Base-by-base conservation (phyloP, 2,329 filamentous ascomycete genomes). In the Microcyclospora pomicola region DNA sequence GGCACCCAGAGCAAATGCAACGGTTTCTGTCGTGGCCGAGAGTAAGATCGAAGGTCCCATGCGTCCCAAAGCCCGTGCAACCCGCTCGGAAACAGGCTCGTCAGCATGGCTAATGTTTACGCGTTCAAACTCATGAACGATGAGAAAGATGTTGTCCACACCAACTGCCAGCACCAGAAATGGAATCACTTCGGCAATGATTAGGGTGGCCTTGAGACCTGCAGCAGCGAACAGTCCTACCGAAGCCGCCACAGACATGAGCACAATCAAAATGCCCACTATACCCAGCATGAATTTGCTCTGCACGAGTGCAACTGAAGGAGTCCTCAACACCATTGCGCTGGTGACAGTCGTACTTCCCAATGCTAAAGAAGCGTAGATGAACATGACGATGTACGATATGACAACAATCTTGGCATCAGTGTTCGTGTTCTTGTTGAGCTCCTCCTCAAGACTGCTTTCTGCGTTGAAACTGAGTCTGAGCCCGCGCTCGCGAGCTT, bases 371-470 rank as follows among this genome's bases (percentile, higher is more conserved):
- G 88, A 96, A 3, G 87, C 91, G 55, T 98, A 98, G 44, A 98
- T 64, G 61, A 98, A 98, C 91, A 98, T 98, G 65, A 95, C 84
- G 46, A 96, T 72, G 63, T 98, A 98, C 68, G 88, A 96, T 61
- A 98, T 80, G 38, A 88, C 76, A 15, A 98, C 77, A 52, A 98
- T 98, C 59, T 88, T 95, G 33, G 88, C 92, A 59, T 98, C 91
- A 0, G 91, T 96, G 60, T 98, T 98, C 35, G 86, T 95, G 29
- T 86, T 93, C 63, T 96, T 94, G 67, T 95, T 98, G 41, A 98
- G 70, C 56, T 98, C 91, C 56, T 95, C 74, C 58, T 96, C 88
- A 43, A 98, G 66, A 59, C 87, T 95, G 60, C 88, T 83, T 62
- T 98, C 91, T 0, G 91, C 93, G 35, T 78, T 93, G 69, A 96